Evolutionary conservation across 257 asterid genomes (phyloP).

Genomic region (Scutellaria minor): DNA sequence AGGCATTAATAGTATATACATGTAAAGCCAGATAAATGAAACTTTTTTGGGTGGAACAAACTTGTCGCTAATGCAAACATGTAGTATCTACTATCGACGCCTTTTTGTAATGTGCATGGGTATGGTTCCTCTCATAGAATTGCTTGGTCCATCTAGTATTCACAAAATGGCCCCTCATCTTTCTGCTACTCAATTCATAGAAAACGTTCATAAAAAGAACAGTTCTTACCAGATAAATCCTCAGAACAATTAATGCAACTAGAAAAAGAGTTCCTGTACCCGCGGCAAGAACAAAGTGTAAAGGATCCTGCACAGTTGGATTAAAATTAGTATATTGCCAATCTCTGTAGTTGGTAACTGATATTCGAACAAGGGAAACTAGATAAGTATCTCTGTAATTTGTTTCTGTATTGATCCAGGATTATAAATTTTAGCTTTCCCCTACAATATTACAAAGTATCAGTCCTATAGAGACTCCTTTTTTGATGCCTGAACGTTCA

Average conservation of each 20-base stretch:
- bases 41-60: neutral
- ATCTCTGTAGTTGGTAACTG: conserved; percentile 15
- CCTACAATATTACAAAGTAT: neutral
- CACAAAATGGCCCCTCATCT: neutral
- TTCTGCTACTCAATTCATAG: conserved; percentile 4
- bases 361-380: neutral
- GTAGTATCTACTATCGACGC: neutral
- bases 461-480: neutral
- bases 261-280: conserved; percentile 85
- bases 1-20: conserved; percentile 12
- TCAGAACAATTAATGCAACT: conserved; percentile 76
- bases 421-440: neutral
- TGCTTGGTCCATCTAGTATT: neutral
- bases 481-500: neutral
- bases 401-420: neutral
- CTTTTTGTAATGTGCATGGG: neutral
- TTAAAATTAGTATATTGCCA: conserved; percentile 16
- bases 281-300: conserved; percentile 71
- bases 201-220: neutral
- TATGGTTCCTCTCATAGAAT: conserved; percentile 1
- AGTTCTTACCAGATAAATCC: conserved; percentile 79
- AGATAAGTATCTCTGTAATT: neutral
- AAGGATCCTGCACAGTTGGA: conserved; percentile 69
- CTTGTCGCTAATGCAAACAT: conserved; percentile 3
- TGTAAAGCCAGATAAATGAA: neutral